Conservation (phyloP, 2,329 filamentous ascomycete genomes). For the Fusarium sp. region DNA sequence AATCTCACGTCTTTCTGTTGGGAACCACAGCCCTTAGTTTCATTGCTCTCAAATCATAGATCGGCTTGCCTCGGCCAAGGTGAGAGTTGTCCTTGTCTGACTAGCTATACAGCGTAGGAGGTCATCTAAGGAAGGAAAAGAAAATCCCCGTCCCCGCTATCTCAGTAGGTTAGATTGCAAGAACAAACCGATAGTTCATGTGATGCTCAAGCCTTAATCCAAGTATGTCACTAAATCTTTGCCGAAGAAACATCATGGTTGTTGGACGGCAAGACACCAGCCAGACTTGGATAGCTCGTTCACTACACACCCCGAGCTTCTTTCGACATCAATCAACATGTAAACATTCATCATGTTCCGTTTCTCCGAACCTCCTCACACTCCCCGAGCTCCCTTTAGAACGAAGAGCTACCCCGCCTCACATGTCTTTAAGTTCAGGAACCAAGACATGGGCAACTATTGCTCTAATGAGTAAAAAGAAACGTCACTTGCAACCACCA, state of each 20-base stretch:
- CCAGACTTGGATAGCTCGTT: conserved; percentile 6
- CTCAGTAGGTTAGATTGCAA: background rate
- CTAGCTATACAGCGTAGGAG: background rate
- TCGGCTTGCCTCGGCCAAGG: conserved; percentile 23
- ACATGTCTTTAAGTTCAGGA: conserved; percentile 17
- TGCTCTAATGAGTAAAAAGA: conserved; percentile 14
- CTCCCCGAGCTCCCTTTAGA: conserved; percentile 13
- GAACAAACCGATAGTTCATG: background rate
- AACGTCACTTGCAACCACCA: background rate
- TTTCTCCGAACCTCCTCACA: conserved; percentile 17
- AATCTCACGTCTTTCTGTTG: conserved; percentile 17
- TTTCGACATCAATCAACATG: background rate
- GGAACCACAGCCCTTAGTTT: conserved; percentile 1
- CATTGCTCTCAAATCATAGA: background rate
- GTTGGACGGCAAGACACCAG: background rate
- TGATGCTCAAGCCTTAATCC: background rate
- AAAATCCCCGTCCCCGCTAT: background rate
- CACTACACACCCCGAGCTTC: conserved; percentile 15
- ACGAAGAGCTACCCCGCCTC: conserved; percentile 21
- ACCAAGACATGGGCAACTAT: background rate
- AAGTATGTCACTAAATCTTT: background rate
- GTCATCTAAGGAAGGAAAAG: background rate
- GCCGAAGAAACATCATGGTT: background rate
- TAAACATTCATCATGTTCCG: conserved; percentile 15
- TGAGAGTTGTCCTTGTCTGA: background rate